These are phyloP conservation scores for Nitzschia sp. DNA, from an alignment of 108 stramenopile genomes.

Conservation along the genomic window DNA sequence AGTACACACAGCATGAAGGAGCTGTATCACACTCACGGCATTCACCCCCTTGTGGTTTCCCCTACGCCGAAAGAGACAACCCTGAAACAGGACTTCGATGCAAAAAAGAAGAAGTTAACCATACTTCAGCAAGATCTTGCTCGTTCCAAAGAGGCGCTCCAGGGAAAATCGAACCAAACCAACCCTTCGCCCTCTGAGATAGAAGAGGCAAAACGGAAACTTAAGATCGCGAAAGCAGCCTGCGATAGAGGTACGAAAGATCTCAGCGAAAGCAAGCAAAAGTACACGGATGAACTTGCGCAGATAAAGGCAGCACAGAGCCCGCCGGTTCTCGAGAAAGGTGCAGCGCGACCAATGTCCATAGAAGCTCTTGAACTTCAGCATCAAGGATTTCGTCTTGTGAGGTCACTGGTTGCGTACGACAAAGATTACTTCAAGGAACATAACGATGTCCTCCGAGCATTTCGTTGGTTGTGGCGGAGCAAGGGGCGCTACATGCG, in stretches of 20 bases:
- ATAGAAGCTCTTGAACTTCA: constrained; percentile 72
- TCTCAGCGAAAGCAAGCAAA: constrained; percentile 44
- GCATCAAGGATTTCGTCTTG: constrained; percentile 69
- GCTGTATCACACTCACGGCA: constrained; percentile 17
- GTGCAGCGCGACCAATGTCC: constrained; percentile 55
- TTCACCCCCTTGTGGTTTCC: constrained; percentile 17
- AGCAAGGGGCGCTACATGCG: constrained; percentile 83
- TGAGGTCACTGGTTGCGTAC: constrained; percentile 55
- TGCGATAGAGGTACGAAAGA: constrained; percentile 49
- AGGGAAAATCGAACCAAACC: constrained; percentile 18
- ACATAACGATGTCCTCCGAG: constrained; percentile 78
- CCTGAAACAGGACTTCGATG: constrained; percentile 49
- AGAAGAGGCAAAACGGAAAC: constrained; percentile 42
- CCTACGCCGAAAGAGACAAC: constrained; percentile 25
- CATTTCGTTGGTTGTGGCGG: constrained; percentile 86
- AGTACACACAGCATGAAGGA: not conserved
- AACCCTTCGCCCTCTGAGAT: constrained; percentile 31
- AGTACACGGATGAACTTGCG: constrained; percentile 46
- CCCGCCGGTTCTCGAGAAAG: not conserved
- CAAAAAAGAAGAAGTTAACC: constrained; percentile 57
- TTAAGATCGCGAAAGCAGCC: constrained; percentile 42
- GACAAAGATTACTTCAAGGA: constrained; percentile 59
- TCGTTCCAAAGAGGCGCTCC: constrained; percentile 40
- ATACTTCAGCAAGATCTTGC: constrained; percentile 48
- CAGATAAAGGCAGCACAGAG: constrained; percentile 15